Base-by-base conservation (phyloP, 1,139 yeast species). In the Kodamaea anthophila region DNA sequence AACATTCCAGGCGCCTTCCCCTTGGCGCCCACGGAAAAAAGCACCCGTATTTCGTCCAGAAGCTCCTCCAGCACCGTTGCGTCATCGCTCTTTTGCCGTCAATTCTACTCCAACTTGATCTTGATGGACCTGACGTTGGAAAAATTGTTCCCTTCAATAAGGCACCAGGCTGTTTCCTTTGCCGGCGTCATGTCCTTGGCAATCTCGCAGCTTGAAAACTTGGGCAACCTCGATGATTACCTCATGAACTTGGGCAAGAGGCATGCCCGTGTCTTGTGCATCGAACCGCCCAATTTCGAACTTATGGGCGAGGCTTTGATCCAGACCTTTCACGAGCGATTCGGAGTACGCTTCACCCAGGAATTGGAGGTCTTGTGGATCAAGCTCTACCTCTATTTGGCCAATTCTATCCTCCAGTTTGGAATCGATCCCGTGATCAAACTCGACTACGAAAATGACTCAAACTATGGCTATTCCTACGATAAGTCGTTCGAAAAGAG, bases 221-320 rank as follows among this genome's bases (percentile, higher is more conserved):
- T 64, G 39, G 31, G 51, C 13, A 44, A 42, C 20, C 60, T 83
- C 43, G 78, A 81, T 44, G 81, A 70, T 26, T 78, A 77, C 37
- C 58, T 84, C 30, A 63, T 62, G 29, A 70, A 72, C 29, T 58
- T 84, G 40, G 94, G 91, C 2, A 82, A 82, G 51, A 63, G 86
- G 33, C 94, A 84, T 50, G 62, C 86, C 4, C 61, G 94, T 39
- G 77, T 84, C 29, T 61, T 84, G 40, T 86, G 84, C 9, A 80
- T 83, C 29, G 87, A 80, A 40, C 75, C 85, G 0, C 68, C 70
- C 6, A 80, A 78, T 50, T 84, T 79, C 47, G 85, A 81, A 50
- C 55, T 79, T 26, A 80, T 85, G 80, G 94, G 94, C 2, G 75
- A 75, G 38, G 93, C 93, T 0, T 61, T 85, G 31, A 63, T 84